Evolutionary conservation across 768 basidiomycete genomes (phyloP).

Genomic region (Phaeotremella fagi): DNA sequence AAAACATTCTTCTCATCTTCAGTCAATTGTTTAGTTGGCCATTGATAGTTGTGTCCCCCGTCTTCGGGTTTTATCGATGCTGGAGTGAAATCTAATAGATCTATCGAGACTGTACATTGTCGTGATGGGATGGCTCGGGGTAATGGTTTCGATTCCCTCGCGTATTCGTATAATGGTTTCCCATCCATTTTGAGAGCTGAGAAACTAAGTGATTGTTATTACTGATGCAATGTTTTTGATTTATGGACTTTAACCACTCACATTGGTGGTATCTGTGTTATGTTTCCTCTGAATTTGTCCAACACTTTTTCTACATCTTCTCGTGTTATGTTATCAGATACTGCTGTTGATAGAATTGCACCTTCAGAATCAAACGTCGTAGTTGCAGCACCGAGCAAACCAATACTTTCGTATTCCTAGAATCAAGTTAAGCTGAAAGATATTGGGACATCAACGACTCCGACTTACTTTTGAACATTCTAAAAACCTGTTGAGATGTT

Average conservation of each 20-base stretch:
- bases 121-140: constrained; percentile 91
- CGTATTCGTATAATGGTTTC: constrained; percentile 90
- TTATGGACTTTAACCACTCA: constrained; percentile 46
- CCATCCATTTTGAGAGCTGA: constrained; percentile 99
- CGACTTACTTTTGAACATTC: constrained; percentile 75
- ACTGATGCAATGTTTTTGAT: constrained; percentile 8
- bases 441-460: too few species aligned
- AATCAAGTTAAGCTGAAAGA: not conserved
- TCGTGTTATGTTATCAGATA: constrained; percentile 65
- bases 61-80: constrained; percentile 47
- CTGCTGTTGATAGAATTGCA: constrained; percentile 60
- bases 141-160: constrained; percentile 79
- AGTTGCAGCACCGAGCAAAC: constrained; percentile 87
- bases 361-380: constrained; percentile 93
- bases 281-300: constrained; percentile 73
- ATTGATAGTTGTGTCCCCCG: constrained; percentile 67
- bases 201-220: constrained; percentile 58
- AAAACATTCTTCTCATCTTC: constrained; percentile 66
- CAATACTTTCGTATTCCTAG: constrained; percentile 88
- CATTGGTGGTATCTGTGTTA: constrained; percentile 90
- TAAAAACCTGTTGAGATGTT: constrained; percentile 73
- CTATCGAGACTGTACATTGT: constrained; percentile 70
- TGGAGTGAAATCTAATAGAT: constrained; percentile 71
- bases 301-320: constrained; percentile 68
- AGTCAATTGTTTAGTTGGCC: constrained; percentile 68